Base-by-base conservation (phyloP, 768 basidiomycete species). In the Candolleomyces aberdarensis region DNA sequence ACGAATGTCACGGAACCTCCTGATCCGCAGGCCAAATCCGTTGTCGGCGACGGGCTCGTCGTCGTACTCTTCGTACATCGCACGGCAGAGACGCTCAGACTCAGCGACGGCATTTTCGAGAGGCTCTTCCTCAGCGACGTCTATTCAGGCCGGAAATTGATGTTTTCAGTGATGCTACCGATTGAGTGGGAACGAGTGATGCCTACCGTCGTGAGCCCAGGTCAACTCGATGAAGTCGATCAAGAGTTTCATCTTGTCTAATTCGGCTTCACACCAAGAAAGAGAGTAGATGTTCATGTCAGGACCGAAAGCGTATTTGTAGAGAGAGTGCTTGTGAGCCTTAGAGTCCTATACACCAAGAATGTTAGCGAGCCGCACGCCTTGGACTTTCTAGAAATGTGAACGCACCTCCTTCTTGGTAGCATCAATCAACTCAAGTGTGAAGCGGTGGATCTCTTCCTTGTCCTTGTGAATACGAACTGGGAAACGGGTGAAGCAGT, bases 31-130 rank as follows among this genome's bases (percentile, higher is more conserved):
- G 36, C 53, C 53, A 31, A 55, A 55, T 20, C 40, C 32, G 53
- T 55, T 41, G n/a, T 55, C 32, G 17, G 53, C 39, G 5, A 55
- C 53, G 15, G 53, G 53, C 3, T 55, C 53, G 39, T 40, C 20
- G n/a, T 55, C 53, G 39, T 55, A 55, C 53, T 55, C 53, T 20
- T 55, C 39, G 36, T 55, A 55, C 53, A 55, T 55, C 53, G 53
- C 53, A 26, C 26, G 26, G 26, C 26, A 26, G 26, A 26, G 26
- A 2, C 26, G 26, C 26, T 26, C 26, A 26, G 26, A 39, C 53
- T 55, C 53, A n/a, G 53, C 36, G 10, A 55, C 17, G 15, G 53
- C 53, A n/a, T 55, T 36, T 9, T 55, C 53, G 20, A 55, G 53
- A 31, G 53, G 31, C 32, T 55, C 53, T 19, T 55, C 53, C 39